A percentile compares a stretch with the other conserved stretches of the same genome.
Conservation (phyloP, 345 rosid species). For the Ceriops tagal region DNA sequence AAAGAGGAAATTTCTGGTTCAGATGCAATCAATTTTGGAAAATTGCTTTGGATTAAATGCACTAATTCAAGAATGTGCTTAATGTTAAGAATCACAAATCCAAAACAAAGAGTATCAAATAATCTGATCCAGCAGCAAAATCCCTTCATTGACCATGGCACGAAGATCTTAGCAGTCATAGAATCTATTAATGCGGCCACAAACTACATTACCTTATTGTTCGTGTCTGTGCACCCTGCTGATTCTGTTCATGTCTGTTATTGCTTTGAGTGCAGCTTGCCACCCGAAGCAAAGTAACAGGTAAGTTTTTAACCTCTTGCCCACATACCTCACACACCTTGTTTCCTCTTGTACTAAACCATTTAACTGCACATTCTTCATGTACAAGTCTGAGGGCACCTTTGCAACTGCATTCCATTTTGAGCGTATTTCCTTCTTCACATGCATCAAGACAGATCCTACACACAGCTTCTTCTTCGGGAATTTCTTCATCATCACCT, state of each 20-base stretch:
- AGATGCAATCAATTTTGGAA: too few relatives aligned
- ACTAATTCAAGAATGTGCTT: too few relatives aligned
- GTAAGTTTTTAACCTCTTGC: conserved; percentile 79
- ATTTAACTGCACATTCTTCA: conserved; percentile 78
- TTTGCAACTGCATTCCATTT: conserved; percentile 98
- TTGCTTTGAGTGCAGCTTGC: conserved; percentile 44
- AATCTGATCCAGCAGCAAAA: not conserved
- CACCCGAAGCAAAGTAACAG: conserved; percentile 74
- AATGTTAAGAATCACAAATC: too few relatives aligned
- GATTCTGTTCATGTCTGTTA: conserved; percentile 43
- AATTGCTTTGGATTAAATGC: too few relatives aligned
- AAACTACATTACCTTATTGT: conserved; percentile 47
- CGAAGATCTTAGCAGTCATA: not conserved
- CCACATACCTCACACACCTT: conserved; percentile 87
- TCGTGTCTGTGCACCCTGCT: conserved; percentile 25
- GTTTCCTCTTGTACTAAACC: conserved; percentile 86
- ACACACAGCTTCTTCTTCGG: conserved; percentile 96
- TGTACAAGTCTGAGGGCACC: conserved; percentile 88
- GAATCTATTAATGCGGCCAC: not conserved
- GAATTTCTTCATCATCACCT: conserved; percentile 80
- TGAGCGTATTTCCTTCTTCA: conserved; percentile 81
- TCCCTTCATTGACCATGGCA: not conserved
- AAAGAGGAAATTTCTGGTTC: too few relatives aligned
- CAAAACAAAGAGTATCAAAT: not conserved
- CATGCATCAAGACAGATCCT: conserved; percentile 85